Evolutionary conservation across 768 basidiomycete species (phyloP), one percentile per base, ranked within the genome.

Genomic region (Suillus tomentosus): DNA sequence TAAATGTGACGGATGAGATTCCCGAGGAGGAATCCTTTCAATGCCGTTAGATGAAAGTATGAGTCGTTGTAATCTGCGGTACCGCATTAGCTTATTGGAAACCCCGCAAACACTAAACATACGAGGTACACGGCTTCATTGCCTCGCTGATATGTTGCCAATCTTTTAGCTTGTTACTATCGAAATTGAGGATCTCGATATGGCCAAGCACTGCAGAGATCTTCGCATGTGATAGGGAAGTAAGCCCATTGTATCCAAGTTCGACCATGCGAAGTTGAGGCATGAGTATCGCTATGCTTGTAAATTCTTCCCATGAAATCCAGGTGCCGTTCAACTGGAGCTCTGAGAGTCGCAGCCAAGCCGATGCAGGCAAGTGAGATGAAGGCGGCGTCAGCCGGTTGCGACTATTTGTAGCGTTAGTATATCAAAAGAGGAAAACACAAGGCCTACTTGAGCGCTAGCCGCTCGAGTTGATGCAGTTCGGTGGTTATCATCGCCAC

Each of bases 251-350:
- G 76, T 89, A 85, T 13, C 91, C 93, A 67, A 91, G 73, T 77
- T 95, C 91, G 15, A 92, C 77, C 3, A 79, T 69, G 43, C 75
- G 76, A 45, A 92, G 76, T 42, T 71, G 76, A 4, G 86, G 84
- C 85, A 92, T 88, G 65, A 76, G 73, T 13, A 72, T 68, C 37
- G 80, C 81, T 56, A 87, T 73, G n/a, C 68, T 65, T 66, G 80
- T 75, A 73, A 92, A 85, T 67, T 91, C 88, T 57, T 74, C 71
- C 92, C 94, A 96, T 48, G 83, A 80, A 61, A 87, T 83, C 60
- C 90, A 79, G 3, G 92, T 94, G 48, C 77, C 82, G 72, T 90
- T 95, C 40, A 96, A 76, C 64, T 92, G 88, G 45, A 95, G 74
- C 68, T 94, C 90, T 45, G 74, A 78, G 51, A 95, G 69, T 34